These are phyloP conservation scores for Mortierella alpina DNA, from an alignment of 192 early-diverging fungal genomes.

Conservation along the genomic window DNA sequence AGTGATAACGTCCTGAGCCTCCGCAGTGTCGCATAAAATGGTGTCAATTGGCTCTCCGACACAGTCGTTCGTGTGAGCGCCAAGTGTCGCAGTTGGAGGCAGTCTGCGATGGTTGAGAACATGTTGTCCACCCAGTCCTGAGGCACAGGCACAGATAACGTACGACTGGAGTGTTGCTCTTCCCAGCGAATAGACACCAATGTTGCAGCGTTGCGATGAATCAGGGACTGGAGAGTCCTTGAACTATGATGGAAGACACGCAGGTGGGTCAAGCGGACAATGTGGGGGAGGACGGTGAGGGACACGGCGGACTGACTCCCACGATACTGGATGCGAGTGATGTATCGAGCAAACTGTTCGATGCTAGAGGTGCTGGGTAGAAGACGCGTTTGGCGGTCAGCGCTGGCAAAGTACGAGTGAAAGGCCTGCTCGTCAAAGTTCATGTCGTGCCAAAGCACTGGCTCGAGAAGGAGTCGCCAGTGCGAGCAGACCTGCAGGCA, in stretches of 20 bases:
- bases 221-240: background rate
- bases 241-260: slow-evolving; percentile 7
- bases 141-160: slow-evolving; percentile 4
- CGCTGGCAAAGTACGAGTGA: slow-evolving; percentile 9
- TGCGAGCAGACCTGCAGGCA: too few species aligned
- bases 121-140: background rate
- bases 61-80: background rate
- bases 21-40: background rate
- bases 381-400: background rate
- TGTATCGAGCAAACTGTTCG: slow-evolving; percentile 1
- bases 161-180: slow-evolving; percentile 1
- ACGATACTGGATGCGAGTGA: background rate
- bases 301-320: slow-evolving; percentile 5
- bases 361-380: slow-evolving; percentile 1
- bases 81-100: background rate
- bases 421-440: slow-evolving; percentile 1
- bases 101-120: slow-evolving; percentile 2
- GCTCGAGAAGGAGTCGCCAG: too few species aligned
- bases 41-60: background rate
- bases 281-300: slow-evolving; percentile 4
- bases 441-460: too few species aligned
- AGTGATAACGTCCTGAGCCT: background rate
- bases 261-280: slow-evolving; percentile 3
- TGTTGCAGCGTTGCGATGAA: background rate
- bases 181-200: slow-evolving; percentile 1